Evolutionary conservation across 1,284 basidiomycete genomes (phyloP), one percentile per base, ranked within the genome.

Genomic region (Phylloboletellus chloephorus): DNA sequence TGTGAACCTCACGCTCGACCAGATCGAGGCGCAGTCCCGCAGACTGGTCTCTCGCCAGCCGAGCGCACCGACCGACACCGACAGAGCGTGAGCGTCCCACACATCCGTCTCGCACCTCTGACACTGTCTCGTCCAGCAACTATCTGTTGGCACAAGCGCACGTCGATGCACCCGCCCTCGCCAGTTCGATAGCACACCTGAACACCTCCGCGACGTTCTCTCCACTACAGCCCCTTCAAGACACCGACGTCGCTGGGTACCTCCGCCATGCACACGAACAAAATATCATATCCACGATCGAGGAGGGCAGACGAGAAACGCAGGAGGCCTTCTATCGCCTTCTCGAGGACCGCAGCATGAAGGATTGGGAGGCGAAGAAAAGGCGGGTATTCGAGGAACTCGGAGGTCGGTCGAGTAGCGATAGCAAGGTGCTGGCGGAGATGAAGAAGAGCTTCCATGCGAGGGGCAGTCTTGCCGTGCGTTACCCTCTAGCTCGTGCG

Each of bases 231-330:
- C 85, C 90, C 6, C 74, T 95, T 19, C 85, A 88, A 60, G 91
- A 95, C 66, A 94, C 88, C 0, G 91, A 95, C 58, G 83, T 95
- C 32, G 78, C 84, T 24, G 88, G 88, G 23, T 94, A 88, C 61
- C 75, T 95, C 22, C 84, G 88, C 15, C 88, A 93, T 64, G 86
- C 88, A 5, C 91, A 95, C 57, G 92, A 97, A 63, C 92, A 95
- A 62, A 90, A 89, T 49, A 79, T 97, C 43, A 89, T 96, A 47
- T 88, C 88, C 4, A 89, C 90, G 2, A 94, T 97, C 45, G 92
- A 96, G 60, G 88, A 95, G 57, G 86, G 86, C 4, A 71, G 91
- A 34, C 78, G 82, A 46, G 82, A 90, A 52, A 95, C 92, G 0
- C 82, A 92, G 52, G 76, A 86, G 47, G 82, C 89, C 50, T 94